Evolutionary conservation across 805 yeast genomes (phyloP).

Genomic region (Komagataella phaffii): DNA sequence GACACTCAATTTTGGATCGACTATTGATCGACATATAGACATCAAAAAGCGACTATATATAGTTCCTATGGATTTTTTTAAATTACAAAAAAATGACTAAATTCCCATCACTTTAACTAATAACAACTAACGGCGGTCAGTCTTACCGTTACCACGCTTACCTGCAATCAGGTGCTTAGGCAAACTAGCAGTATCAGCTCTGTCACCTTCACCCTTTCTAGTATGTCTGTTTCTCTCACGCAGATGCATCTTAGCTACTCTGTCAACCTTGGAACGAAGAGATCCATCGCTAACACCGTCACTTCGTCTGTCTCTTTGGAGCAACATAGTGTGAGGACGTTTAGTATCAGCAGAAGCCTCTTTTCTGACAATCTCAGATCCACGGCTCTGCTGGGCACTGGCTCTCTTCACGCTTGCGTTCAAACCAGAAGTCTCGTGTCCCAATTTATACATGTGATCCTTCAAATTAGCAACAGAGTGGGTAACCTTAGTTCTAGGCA

Average conservation of each 20-base stretch:
- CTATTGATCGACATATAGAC: background rate
- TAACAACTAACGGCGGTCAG: slow-evolving; percentile 60
- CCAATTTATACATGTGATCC: slow-evolving; percentile 77
- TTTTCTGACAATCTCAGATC: slow-evolving; percentile 69
- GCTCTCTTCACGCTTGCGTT: slow-evolving; percentile 30
- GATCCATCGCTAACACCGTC: slow-evolving; percentile 82
- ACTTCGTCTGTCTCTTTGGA: slow-evolving; percentile 68
- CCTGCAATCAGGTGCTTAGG: slow-evolving; percentile 95
- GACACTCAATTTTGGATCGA: background rate
- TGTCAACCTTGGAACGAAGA: slow-evolving; percentile 70
- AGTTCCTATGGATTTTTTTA: slow-evolving; percentile 7
- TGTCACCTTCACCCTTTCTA: slow-evolving; percentile 91
- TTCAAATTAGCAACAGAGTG: slow-evolving; percentile 73
- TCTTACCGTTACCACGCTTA: slow-evolving; percentile 91
- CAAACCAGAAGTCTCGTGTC: slow-evolving; percentile 70
- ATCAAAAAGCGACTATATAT: background rate
- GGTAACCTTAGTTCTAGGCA: slow-evolving; percentile 82
- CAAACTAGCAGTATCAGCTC: slow-evolving; percentile 71
- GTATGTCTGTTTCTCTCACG: slow-evolving; percentile 88
- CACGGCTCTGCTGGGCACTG: slow-evolving; percentile 28
- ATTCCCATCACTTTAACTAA: background rate
- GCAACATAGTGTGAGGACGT: slow-evolving; percentile 28
- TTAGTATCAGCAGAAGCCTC: slow-evolving; percentile 24
- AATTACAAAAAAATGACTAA: slow-evolving; percentile 2
- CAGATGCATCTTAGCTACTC: slow-evolving; percentile 80